Conservation (phyloP, 352 stramenopile species). For the Phytophthora boehmeriae region DNA sequence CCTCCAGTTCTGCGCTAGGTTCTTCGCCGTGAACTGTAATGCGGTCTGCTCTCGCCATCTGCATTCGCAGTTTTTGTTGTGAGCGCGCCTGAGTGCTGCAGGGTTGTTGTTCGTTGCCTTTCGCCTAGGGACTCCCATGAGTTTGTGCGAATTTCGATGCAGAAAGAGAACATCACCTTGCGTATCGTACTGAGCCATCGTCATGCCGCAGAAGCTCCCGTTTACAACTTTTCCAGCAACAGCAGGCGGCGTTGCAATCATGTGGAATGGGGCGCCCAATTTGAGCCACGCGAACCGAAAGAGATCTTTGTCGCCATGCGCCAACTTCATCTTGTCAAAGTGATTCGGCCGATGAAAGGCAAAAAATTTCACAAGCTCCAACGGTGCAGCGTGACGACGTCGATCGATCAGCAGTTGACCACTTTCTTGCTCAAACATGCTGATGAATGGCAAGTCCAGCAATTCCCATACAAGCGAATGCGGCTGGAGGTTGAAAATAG, state of each 20-base stretch:
- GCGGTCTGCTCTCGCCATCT: conserved; percentile 29
- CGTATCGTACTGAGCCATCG: conserved; percentile 52
- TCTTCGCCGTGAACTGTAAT: conserved; percentile 10
- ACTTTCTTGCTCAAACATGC: conserved; percentile 76
- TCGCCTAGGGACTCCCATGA: conserved; percentile 27
- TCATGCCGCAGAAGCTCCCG: conserved; percentile 51
- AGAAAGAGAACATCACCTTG: conserved; percentile 46
- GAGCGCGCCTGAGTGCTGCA: conserved; percentile 24
- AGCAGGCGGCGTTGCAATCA: conserved; percentile 46
- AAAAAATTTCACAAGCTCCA: conserved; percentile 52
- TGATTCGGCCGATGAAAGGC: conserved; percentile 37
- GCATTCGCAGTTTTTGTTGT: conserved; percentile 31
- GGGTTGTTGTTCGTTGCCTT: conserved; percentile 31
- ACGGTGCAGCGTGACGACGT: conserved; percentile 27
- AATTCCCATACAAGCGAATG: conserved; percentile 59
- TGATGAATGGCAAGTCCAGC: conserved; percentile 45
- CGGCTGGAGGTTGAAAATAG: conserved; percentile 68
- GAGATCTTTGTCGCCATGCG: conserved; percentile 61
- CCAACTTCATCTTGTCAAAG: conserved; percentile 43
- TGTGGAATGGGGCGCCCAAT: conserved; percentile 43
- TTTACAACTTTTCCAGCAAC: conserved; percentile 41
- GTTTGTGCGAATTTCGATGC: conserved; percentile 58
- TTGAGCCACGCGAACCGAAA: conserved; percentile 68
- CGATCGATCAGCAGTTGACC: conserved; percentile 57
- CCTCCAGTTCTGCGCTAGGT: neutral